Evolutionary conservation across 192 early-diverging fungal genomes (phyloP).

Genomic region (Pilobolus umbonatus): DNA sequence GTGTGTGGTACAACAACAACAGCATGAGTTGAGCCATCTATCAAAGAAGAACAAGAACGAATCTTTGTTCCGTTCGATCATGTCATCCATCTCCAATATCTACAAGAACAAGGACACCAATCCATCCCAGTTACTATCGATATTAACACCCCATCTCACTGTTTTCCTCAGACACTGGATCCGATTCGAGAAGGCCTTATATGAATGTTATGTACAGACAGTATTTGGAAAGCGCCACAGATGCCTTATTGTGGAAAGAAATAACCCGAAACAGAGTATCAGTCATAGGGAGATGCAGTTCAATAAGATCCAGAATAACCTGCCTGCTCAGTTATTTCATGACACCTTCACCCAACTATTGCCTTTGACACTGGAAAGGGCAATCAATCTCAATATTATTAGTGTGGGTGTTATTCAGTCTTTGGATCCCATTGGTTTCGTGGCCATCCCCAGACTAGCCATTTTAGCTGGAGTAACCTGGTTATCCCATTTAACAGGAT

Average conservation of each 20-base stretch:
- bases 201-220: slow-evolving; percentile 2
- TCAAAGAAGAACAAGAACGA: neutral
- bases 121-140: neutral
- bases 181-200: slow-evolving; percentile 3
- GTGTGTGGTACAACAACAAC: neutral
- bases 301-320: neutral
- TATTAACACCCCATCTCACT: neutral
- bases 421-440: neutral
- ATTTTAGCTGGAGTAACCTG: slow-evolving; percentile 11
- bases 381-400: neutral
- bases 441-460: slow-evolving; percentile 7
- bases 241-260: neutral
- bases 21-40: too few species aligned
- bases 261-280: too few species aligned
- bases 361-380: slow-evolving; percentile 1
- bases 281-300: too few species aligned
- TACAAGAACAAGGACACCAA: neutral
- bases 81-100: neutral
- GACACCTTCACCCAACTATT: slow-evolving; percentile 1
- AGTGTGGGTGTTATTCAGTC: neutral
- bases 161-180: neutral
- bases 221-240: slow-evolving; percentile 3
- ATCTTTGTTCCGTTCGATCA: neutral
- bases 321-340: neutral
- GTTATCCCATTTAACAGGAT: slow-evolving; percentile 7